phyloP scores from a whole-genome alignment of 305 asterid species.

The Euphrasia arctica region DNA sequence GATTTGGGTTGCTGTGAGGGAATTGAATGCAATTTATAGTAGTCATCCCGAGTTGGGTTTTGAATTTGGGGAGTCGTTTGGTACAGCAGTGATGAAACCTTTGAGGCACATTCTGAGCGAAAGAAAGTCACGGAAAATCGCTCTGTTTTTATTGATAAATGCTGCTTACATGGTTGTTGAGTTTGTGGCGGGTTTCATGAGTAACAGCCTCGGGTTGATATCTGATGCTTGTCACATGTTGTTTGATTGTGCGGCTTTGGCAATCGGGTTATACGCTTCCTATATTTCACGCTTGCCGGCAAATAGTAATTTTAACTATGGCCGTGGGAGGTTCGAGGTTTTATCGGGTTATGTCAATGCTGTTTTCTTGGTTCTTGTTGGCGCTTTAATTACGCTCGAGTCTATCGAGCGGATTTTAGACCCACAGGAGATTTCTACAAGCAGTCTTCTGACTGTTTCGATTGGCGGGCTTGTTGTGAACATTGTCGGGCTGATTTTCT shows the following conservation, averaged over 20 bases:
- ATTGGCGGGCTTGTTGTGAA: conserved; percentile 88
- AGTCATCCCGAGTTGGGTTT: conserved; percentile 64
- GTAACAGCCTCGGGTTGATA: conserved; percentile 96
- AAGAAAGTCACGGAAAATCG: conserved; percentile 83
- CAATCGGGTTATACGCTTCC: conserved; percentile 90
- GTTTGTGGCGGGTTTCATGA: conserved; percentile 87
- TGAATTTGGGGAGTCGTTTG: conserved; percentile 54
- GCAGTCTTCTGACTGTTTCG: conserved; percentile 72
- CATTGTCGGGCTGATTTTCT: conserved; percentile 77
- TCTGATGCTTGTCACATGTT: conserved; percentile 98
- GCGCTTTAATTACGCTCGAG: conserved; percentile 77
- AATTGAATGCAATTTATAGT: conserved; percentile 45
- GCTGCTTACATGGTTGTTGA: conserved; percentile 96
- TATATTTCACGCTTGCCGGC: conserved; percentile 91
- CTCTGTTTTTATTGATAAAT: conserved; percentile 79
- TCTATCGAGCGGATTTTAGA: conserved; percentile 89
- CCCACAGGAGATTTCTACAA: conserved; percentile 91
- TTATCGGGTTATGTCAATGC: conserved; percentile 92
- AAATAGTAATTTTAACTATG: conserved; percentile 73
- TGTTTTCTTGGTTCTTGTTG: conserved; percentile 85
- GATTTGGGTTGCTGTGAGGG: conserved; percentile 72
- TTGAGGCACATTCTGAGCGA: conserved; percentile 79
- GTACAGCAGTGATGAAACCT: conserved; percentile 62
- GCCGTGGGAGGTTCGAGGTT: conserved; percentile 97
- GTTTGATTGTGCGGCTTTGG: conserved; percentile 98